Evolutionary conservation across 257 asterid species (phyloP).

Genomic region (Lycium ferocissimum): DNA sequence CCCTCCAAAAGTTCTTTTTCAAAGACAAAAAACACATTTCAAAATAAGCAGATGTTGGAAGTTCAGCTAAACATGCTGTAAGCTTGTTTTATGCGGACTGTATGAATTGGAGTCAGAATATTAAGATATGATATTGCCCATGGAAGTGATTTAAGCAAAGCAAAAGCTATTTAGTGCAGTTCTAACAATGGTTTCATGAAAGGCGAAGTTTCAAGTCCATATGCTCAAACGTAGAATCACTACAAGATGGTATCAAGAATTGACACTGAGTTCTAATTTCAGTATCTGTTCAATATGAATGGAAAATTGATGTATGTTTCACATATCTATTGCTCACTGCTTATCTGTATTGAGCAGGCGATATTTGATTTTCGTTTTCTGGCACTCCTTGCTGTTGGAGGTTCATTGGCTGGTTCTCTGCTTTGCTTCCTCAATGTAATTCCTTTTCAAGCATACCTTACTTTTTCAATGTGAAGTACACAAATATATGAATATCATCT

Average conservation of each 20-base stretch:
- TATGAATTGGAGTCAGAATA: background rate
- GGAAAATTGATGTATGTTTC: background rate
- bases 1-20: too few species aligned
- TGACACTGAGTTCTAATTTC: constrained; percentile 6
- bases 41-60: too few species aligned
- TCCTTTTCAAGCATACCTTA: constrained; percentile 35
- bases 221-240: constrained; percentile 62
- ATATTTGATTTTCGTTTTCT: constrained; percentile 87
- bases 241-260: constrained; percentile 17
- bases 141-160: background rate
- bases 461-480: background rate
- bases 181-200: background rate
- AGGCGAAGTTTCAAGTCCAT: constrained; percentile 40
- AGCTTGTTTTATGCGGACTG: background rate
- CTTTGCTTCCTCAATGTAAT: constrained; percentile 91
- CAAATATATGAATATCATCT: constrained; percentile 4
- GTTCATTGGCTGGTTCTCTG: constrained; percentile 89
- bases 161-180: background rate
- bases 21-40: too few species aligned
- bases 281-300: constrained; percentile 29
- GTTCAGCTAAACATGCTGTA: too few species aligned
- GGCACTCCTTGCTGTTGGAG: constrained; percentile 87
- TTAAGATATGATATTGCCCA: constrained; percentile 7
- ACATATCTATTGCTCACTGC: constrained; percentile 21
- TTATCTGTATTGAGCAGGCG: constrained; percentile 46